phyloP scores from a whole-genome alignment of 768 basidiomycete species.

The Aureoboletus auriporus region DNA sequence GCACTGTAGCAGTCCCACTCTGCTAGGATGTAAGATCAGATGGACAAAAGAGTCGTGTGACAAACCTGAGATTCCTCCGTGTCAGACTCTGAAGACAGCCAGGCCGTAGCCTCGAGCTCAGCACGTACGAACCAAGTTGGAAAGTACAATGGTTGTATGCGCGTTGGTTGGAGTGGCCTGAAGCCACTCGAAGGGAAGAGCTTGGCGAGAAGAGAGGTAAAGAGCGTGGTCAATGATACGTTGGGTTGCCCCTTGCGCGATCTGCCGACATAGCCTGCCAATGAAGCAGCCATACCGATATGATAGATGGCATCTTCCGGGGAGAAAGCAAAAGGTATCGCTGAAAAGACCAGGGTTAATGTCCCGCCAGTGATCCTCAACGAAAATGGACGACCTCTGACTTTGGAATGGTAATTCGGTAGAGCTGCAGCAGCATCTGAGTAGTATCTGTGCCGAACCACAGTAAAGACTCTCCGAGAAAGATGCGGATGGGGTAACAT shows the following conservation, averaged over 20 bases:
- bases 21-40: slow-evolving; percentile 19
- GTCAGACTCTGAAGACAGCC: slow-evolving; percentile 23
- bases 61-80: slow-evolving; percentile 23
- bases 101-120: slow-evolving; percentile 40
- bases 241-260: slow-evolving; percentile 8
- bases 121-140: slow-evolving; percentile 62
- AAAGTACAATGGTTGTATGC: slow-evolving; percentile 53
- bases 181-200: slow-evolving; percentile 37
- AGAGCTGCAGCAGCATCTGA: slow-evolving; percentile 10
- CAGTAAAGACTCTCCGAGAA: neutral
- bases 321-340: slow-evolving; percentile 49
- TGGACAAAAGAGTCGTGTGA: slow-evolving; percentile 4
- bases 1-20: slow-evolving; percentile 28
- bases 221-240: slow-evolving; percentile 21
- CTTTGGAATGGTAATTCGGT: slow-evolving; percentile 32
- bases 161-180: slow-evolving; percentile 40
- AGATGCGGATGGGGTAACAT: slow-evolving; percentile 18
- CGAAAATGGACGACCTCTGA: slow-evolving; percentile 32
- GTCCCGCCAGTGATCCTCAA: neutral
- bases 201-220: slow-evolving; percentile 33
- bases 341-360: slow-evolving; percentile 28
- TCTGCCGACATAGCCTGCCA: slow-evolving; percentile 25
- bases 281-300: slow-evolving; percentile 32
- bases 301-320: slow-evolving; percentile 41
- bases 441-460: slow-evolving; percentile 14